Evolutionary conservation across 1,139 yeast species (phyloP).

Genomic region (Saccharomyces hybrid): DNA sequence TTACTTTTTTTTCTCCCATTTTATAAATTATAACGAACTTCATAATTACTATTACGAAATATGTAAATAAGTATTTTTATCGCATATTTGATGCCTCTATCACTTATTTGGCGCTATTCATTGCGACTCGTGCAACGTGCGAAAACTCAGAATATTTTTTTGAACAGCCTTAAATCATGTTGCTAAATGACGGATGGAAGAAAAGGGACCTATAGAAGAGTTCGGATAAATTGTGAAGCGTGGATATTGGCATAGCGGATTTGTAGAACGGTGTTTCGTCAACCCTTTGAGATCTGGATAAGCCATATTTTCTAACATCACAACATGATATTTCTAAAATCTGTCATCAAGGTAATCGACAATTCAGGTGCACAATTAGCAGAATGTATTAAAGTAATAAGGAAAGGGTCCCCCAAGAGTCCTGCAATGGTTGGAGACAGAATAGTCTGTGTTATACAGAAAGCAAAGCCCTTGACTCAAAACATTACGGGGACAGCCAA

Average conservation of each 20-base stretch:
- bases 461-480: slow-evolving; percentile 66
- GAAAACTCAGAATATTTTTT: too few species aligned
- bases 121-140: not conserved
- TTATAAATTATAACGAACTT: not conserved
- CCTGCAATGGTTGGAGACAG: slow-evolving; percentile 85
- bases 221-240: not conserved
- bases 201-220: not conserved
- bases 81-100: not conserved
- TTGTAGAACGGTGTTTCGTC: not conserved
- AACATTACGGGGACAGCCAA: slow-evolving; percentile 62
- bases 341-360: slow-evolving; percentile 84
- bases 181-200: not conserved
- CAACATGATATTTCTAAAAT: slow-evolving; percentile 74
- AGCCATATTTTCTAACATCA: not conserved
- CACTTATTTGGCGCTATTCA: too few species aligned
- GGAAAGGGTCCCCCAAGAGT: slow-evolving; percentile 74
- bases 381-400: slow-evolving; percentile 90
- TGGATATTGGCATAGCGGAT: not conserved
- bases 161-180: not conserved
- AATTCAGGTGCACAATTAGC: slow-evolving; percentile 93
- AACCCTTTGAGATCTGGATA: not conserved
- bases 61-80: not conserved
- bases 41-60: not conserved
- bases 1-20: not conserved
- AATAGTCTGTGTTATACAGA: slow-evolving; percentile 89